Conservation (phyloP, 2,329 filamentous ascomycete genomes). For the Phyllosticta capitalensis region DNA sequence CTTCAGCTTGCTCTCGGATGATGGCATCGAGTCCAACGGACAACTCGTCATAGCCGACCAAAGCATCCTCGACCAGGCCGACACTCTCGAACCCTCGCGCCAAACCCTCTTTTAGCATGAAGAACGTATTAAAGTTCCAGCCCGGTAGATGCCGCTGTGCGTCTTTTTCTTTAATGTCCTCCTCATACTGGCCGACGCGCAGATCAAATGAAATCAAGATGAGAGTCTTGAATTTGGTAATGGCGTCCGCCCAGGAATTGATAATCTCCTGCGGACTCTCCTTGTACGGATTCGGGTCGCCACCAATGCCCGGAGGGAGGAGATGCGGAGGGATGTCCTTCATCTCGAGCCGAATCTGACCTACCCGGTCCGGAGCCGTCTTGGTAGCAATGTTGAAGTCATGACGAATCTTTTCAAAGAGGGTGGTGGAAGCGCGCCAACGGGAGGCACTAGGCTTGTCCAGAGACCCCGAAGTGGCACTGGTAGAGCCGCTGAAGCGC, state of each 20-base stretch:
- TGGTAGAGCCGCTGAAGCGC: constrained; percentile 45
- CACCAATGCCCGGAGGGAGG: constrained; percentile 30
- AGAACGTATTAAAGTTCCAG: constrained; percentile 99
- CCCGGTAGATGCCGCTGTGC: constrained; percentile 77
- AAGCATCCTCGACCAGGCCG: constrained; percentile 86
- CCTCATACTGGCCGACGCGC: constrained; percentile 88
- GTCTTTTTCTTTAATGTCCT: constrained; percentile 92
- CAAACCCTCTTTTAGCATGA: constrained; percentile 91
- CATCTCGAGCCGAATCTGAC: constrained; percentile 68
- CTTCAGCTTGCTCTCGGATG: constrained; percentile 60
- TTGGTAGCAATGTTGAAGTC: constrained; percentile 83
- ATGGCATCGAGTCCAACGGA: constrained; percentile 77
- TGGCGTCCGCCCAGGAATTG: constrained; percentile 72
- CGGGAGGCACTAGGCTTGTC: constrained; percentile 61
- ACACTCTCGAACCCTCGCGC: constrained; percentile 93
- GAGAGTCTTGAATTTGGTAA: constrained; percentile 75
- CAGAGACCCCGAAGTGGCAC: constrained; percentile 42
- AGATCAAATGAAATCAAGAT: constrained; percentile 86
- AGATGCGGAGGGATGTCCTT: constrained; percentile 36
- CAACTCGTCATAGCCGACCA: constrained; percentile 91
- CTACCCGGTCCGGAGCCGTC: constrained; percentile 62
- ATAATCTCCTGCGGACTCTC: constrained; percentile 72
- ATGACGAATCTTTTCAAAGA: constrained; percentile 79
- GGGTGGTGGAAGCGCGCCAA: constrained; percentile 70
- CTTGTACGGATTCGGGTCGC: constrained; percentile 39